Percentiles rank a stretch among this genome's conserved stretches.
These are phyloP conservation scores for Orbilia ellipsospora DNA, from an alignment of 2,329 filamentous ascomycete species.

Conservation along the genomic window DNA sequence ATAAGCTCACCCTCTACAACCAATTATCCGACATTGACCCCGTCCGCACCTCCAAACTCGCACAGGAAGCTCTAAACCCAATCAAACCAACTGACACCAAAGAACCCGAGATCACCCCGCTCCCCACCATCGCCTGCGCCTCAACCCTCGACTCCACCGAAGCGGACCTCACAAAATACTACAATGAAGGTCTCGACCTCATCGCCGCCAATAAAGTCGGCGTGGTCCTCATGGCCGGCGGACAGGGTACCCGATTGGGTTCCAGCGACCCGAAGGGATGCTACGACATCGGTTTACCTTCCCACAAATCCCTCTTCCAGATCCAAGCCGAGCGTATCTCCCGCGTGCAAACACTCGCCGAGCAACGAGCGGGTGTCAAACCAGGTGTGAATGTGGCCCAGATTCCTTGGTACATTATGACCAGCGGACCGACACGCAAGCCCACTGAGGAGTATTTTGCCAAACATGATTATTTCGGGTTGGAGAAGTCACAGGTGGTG, in stretches of 20 bases:
- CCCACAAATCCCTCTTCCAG: constrained; percentile 94
- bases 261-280: constrained; percentile 97
- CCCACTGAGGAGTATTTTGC: constrained; percentile 95
- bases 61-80: constrained; percentile 82
- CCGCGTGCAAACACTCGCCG: constrained; percentile 83
- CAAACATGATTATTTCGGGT: constrained; percentile 88
- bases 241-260: constrained; percentile 92
- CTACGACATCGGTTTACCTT: constrained; percentile 94
- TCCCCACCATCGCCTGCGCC: constrained; percentile 85
- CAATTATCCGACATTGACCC: constrained; percentile 87
- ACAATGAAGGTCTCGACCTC: constrained; percentile 74
- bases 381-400: constrained; percentile 66
- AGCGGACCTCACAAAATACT: constrained; percentile 84
- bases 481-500: constrained; percentile 77
- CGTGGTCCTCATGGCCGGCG: constrained; percentile 96
- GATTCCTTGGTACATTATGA: constrained; percentile 99
- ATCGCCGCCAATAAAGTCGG: constrained; percentile 77
- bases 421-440: constrained; percentile 88
- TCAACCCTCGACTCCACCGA: constrained; percentile 89
- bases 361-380: constrained; percentile 69
- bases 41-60: constrained; percentile 73
- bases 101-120: constrained; percentile 76
- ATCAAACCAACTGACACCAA: constrained; percentile 58
- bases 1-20: constrained; percentile 81
- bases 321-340: constrained; percentile 94